These are phyloP conservation scores for Serendipita sp. DNA, from an alignment of 1,284 basidiomycete species.

Conservation along the genomic window DNA sequence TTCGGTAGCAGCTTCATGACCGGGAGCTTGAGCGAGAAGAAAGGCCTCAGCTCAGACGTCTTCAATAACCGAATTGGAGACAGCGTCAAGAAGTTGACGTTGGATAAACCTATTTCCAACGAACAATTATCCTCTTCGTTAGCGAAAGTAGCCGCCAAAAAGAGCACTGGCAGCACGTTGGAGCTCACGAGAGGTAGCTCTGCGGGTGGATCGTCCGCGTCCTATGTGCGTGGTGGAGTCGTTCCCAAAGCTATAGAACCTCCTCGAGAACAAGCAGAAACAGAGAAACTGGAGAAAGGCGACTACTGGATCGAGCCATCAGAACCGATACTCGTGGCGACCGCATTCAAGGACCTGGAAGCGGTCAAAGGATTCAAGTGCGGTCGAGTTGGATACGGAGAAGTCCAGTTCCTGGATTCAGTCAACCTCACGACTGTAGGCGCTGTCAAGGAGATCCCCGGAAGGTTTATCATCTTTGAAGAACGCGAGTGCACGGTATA, in stretches of 20 bases:
- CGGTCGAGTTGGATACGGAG: constrained; percentile 80
- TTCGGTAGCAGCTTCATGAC: constrained; percentile 30
- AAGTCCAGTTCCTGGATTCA: constrained; percentile 79
- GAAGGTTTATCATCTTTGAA: constrained; percentile 80
- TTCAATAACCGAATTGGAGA: constrained; percentile 56
- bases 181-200: constrained; percentile 15
- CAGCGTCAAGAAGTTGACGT: constrained; percentile 88
- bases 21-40: constrained; percentile 36
- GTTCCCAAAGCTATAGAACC: constrained; percentile 12
- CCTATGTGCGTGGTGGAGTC: constrained; percentile 16
- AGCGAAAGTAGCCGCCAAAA: background rate
- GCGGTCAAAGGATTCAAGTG: constrained; percentile 60
- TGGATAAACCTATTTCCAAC: constrained; percentile 48
- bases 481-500: constrained; percentile 90
- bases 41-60: constrained; percentile 31
- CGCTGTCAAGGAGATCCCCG: constrained; percentile 69
- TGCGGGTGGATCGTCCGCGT: constrained; percentile 19
- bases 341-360: constrained; percentile 58
- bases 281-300: constrained; percentile 50
- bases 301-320: constrained; percentile 83
- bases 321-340: constrained; percentile 52
- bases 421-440: constrained; percentile 84
- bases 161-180: background rate
- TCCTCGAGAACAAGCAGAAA: constrained; percentile 20
- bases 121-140: background rate